Conservation (phyloP, 495 filamentous ascomycete genomes). For the Aspergillus baeticus region DNA sequence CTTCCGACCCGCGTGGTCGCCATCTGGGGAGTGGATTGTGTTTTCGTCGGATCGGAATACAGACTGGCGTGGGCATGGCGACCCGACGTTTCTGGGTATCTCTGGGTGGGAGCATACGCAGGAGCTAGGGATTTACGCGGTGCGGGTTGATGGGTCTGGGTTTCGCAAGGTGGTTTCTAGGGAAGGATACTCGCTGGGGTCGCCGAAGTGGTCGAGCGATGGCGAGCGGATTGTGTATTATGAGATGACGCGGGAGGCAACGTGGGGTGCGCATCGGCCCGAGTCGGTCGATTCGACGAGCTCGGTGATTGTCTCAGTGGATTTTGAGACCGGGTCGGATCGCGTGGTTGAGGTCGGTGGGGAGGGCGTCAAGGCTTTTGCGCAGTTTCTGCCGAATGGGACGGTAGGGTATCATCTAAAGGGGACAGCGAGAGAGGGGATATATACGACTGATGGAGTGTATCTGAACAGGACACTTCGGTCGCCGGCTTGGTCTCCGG, state of each 20-base stretch:
- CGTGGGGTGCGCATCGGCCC: conserved; percentile 29
- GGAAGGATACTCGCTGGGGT: conserved; percentile 22
- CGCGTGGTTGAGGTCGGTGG: conserved; percentile 17
- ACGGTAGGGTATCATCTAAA: conserved; percentile 29
- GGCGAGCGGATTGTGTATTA: conserved; percentile 29
- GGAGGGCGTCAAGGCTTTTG: conserved; percentile 24
- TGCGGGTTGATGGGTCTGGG: conserved; percentile 26
- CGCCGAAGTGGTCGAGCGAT: conserved; percentile 30
- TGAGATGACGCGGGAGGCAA: conserved; percentile 27
- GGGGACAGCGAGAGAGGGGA: conserved; percentile 17
- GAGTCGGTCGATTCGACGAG: conserved; percentile 17
- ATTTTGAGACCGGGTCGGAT: conserved; percentile 22
- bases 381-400: conserved; percentile 23
- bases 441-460: conserved; percentile 22
- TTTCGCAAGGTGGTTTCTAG: conserved; percentile 22
- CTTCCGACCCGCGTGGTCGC: conserved; percentile 32
- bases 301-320: conserved; percentile 25
- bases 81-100: conserved; percentile 15
- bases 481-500: conserved; percentile 28
- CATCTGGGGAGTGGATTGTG: conserved; percentile 26
- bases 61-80: conserved; percentile 26
- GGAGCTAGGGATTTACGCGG: conserved; percentile 29
- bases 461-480: conserved; percentile 23
- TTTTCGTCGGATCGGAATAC: conserved; percentile 27
- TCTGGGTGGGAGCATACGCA: conserved; percentile 35